Base-by-base conservation (phyloP, 257 asterid genomes). In the Capsicum chinense region DNA sequence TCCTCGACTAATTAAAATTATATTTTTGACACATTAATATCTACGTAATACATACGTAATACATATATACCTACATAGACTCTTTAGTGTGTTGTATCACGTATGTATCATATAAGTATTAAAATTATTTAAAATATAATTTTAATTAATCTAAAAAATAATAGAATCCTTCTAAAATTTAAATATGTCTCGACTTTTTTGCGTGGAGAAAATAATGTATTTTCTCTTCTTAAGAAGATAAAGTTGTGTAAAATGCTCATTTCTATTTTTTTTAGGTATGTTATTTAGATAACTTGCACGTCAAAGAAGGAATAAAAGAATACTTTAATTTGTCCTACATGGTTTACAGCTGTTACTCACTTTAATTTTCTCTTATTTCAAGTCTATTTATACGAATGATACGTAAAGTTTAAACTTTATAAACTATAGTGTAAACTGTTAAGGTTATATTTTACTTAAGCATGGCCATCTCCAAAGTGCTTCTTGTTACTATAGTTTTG, bases 271-370 rank as follows among this genome's bases (percentile, higher is more conserved):
- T 71, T 71, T 73, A 48, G 37, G n/a, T 7, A 73, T 5, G 0
- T 64, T 52, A 76, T 74, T 6, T 76, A 26, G 48, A 56, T 76
- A 26, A 26, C n/a, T 76, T 37, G 5, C 81, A 76, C 64, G 64
- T 54, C 63, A 52, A 76, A 26, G 19, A 76, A 76, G 44, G 47
- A 50, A 50, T 37, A 68, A 68, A 4, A 47, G 11, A 3, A 73
- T 12, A 50, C 11, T 19, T 73, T 19, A 73, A 73, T 73, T 73
- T 76, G 48, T 9, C 57, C 11, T 7, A 26, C 26, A 8, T 54
- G 81, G 81, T 26, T 14, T 54, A 26, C 64, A 76, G 63, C 81
- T 76, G 81, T 76, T 26, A 5, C 63, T 50, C 62, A 21, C 81
- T 54, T 52, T 68, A 35, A 67, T 67, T 50, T 26, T 52, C 4